Base-by-base conservation (phyloP, 352 stramenopile species). In the Thalassiosira mediterranea region DNA sequence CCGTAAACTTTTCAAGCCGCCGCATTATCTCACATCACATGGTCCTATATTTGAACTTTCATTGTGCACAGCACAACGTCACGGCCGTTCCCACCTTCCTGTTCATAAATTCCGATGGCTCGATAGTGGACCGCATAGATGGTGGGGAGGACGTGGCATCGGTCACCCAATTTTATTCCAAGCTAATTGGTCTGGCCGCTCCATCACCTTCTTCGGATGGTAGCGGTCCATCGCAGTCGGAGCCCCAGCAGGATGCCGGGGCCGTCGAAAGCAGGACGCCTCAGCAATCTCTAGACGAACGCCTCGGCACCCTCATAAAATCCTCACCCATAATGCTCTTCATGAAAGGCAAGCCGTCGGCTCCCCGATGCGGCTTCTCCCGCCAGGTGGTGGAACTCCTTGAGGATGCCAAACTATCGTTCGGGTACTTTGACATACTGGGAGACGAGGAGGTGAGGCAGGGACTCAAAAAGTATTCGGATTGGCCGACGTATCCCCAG, bases 401-500 rank as follows among this genome's bases (percentile, higher is more conserved):
- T 37, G 90, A 91, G 23, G 89, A 94, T 37, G 84, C 96, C 42
- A 85, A 96, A 64, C 91, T 98, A 58, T 83, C 88, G 5, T 98
- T 98, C 86, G 96, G 91, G 53, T 95, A 94, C 34, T 98, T 98
- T 79, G 94, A 98, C 76, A 98, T 98, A 56, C 77, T 98, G 28
- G 90, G 84, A 48, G 95, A 98, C 79, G 57, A 91, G 3, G 90
- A 97, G 46, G 95, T 99, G 48, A 94, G 96, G 62, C 95, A 98
- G 70, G 96, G 96, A 3, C 89, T 98, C 38, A 99, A 99, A 84
- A 93, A 88, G 34, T 96, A 97, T 68, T 97, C 89, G 25, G 95
- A 98, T 87, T 99, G 96, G 96, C 96, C 96, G 0, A 99, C 96
- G 23, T 99, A 97, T 82, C 96, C 96, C 29, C 96, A 98, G 90